Conservation (phyloP, 495 filamentous ascomycete genomes). For the Trichoderma asperelloides region DNA sequence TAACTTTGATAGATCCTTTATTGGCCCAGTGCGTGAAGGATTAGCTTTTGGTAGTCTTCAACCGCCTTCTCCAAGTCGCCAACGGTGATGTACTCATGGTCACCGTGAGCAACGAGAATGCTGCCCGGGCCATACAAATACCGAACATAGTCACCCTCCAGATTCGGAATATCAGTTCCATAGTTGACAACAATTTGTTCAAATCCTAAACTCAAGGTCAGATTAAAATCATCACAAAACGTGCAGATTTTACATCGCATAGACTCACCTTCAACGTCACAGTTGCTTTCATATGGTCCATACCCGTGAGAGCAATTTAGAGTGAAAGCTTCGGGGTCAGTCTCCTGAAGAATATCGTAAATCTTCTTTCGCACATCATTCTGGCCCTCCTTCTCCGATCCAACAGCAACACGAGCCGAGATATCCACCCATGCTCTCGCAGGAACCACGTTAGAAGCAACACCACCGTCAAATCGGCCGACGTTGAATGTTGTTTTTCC, state of each 20-base stretch:
- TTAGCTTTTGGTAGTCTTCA: slow-evolving; percentile 60
- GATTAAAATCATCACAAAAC: background rate
- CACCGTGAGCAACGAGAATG: slow-evolving; percentile 82
- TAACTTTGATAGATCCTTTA: too few relatives aligned
- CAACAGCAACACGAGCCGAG: slow-evolving; percentile 65
- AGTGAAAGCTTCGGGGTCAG: slow-evolving; percentile 49
- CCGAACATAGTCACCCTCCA: slow-evolving; percentile 62
- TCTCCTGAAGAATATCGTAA: slow-evolving; percentile 45
- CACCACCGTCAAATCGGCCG: slow-evolving; percentile 67
- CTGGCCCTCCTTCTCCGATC: slow-evolving; percentile 46
- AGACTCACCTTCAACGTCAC: slow-evolving; percentile 59
- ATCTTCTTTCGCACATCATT: slow-evolving; percentile 47
- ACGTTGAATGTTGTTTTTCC: slow-evolving; percentile 86
- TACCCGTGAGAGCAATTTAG: slow-evolving; percentile 54
- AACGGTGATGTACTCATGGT: slow-evolving; percentile 70
- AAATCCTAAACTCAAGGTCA: slow-evolving; percentile 43
- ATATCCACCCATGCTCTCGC: slow-evolving; percentile 57
- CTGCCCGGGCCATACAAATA: slow-evolving; percentile 87
- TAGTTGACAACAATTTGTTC: slow-evolving; percentile 76
- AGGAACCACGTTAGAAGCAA: slow-evolving; percentile 83
- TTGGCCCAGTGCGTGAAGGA: slow-evolving; percentile 47
- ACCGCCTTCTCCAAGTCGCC: slow-evolving; percentile 61
- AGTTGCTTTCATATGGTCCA: slow-evolving; percentile 65
- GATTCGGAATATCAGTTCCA: slow-evolving; percentile 80
- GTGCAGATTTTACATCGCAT: background rate